Base-by-base conservation (phyloP, 2,329 filamentous ascomycete species). In the Aspergillus sp. region DNA sequence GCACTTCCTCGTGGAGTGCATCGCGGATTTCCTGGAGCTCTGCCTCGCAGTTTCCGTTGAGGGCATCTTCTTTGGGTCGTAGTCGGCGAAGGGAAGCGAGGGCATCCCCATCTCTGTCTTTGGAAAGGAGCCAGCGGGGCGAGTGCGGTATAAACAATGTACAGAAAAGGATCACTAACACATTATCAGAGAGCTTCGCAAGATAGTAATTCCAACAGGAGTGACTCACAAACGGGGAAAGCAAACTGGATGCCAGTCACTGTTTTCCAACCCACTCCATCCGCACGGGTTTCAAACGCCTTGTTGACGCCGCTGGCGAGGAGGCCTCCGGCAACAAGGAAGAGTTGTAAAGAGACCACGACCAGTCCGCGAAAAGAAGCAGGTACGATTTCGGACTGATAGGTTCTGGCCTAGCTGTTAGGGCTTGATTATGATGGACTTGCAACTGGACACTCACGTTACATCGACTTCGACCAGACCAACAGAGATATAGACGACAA, bases 81-180 rank as follows among this genome's bases (percentile, higher is more conserved):
- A 54, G 38, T 6, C 17, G 19, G 4, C 51, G 51, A 19, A 55
- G 53, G 7, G 53, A 45, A 11, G 38, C 41, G 5, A 46, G 19
- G 13, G 53, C 53, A 3, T 47, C 53, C 25, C 31, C 8, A 5
- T 31, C 41, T 3, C 53, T 41, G 17, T 47, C 41, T 17, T 55
- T 55, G 8, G 53, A 55, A 23, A 55, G 38, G n/a, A 55, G 53
- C 53, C 53, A 55, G 41, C 41, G 53, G 2, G 53, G 53, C 11
- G 53, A 55, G 23, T 31, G 11, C 2, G 53, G 38, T 8, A 55
- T 47, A 28, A 55, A 55, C 22, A 47, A 1, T 8, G 51, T 54
- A 9, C 19, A 54, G 13, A 28, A n/a, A 0, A 45, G 8, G 13
- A 54, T 54, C 51, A 54, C 51, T 54, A 17, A 13, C 19, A 7